Conservation (phyloP, 805 yeast species). For the Yarrowia hollandica region DNA sequence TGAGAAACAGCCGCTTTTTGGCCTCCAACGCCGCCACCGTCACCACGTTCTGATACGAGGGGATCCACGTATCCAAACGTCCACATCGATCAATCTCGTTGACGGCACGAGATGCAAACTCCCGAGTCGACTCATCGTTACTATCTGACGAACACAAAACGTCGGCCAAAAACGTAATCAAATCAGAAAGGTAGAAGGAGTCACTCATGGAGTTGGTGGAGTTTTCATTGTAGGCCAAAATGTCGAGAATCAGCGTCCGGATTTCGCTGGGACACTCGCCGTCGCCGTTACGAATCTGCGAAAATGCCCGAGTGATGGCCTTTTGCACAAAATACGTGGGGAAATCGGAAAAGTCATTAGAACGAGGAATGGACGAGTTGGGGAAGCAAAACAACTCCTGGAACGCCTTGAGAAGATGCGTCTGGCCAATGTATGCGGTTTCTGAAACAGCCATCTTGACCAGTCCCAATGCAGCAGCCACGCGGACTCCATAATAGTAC, state of each 20-base stretch:
- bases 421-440: slow-evolving; percentile 67
- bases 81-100: slow-evolving; percentile 72
- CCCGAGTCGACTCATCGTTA: slow-evolving; percentile 29
- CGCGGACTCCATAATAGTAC: slow-evolving; percentile 85
- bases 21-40: slow-evolving; percentile 58
- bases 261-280: slow-evolving; percentile 64
- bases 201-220: slow-evolving; percentile 76
- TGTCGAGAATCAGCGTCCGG: slow-evolving; percentile 61
- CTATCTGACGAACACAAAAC: slow-evolving; percentile 29
- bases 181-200: slow-evolving; percentile 58
- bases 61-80: slow-evolving; percentile 83
- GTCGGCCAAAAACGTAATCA: slow-evolving; percentile 52
- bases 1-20: slow-evolving; percentile 58
- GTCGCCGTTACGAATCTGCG: slow-evolving; percentile 58
- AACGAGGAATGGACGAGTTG: slow-evolving; percentile 63
- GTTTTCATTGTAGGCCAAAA: slow-evolving; percentile 83
- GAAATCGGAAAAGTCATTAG: slow-evolving; percentile 78
- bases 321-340: slow-evolving; percentile 68
- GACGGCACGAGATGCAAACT: slow-evolving; percentile 51
- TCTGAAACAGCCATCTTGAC: slow-evolving; percentile 64
- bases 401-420: slow-evolving; percentile 69
- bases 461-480: slow-evolving; percentile 81
- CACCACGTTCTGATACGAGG: slow-evolving; percentile 62
- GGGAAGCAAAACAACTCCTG: slow-evolving; percentile 72
- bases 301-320: slow-evolving; percentile 63